phyloP scores from a whole-genome alignment of 306 rosid species.

The Cucurbita pepo region DNA sequence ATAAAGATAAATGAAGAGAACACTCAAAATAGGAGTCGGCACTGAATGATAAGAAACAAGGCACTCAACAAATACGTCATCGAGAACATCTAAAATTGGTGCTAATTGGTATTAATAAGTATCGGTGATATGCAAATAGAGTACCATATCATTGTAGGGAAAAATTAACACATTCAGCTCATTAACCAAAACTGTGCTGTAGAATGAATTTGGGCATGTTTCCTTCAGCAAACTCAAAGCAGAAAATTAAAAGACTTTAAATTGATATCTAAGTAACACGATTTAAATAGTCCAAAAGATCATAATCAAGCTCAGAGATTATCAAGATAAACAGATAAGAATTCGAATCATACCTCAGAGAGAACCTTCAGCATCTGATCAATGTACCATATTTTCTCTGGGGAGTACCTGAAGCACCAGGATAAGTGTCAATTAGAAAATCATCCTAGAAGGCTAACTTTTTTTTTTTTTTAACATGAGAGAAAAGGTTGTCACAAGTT shows the following conservation, averaged over 20 bases:
- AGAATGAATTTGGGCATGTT: background rate
- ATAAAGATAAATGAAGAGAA: background rate
- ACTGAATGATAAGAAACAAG: background rate
- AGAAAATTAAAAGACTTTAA: background rate
- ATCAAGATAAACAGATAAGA: background rate
- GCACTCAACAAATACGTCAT: background rate
- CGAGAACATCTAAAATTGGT: background rate
- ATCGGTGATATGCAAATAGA: background rate
- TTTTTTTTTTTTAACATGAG: background rate
- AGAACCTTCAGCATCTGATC: slow-evolving; percentile 99
- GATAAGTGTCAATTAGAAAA: slow-evolving; percentile 9
- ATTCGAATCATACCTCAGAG: slow-evolving; percentile 65
- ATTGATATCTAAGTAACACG: background rate
- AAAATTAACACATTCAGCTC: background rate
- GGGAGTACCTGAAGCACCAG: slow-evolving; percentile 71
- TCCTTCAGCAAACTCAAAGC: background rate
- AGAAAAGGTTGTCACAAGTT: background rate
- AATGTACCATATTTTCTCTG: slow-evolving; percentile 93
- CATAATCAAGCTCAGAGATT: background rate
- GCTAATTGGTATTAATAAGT: background rate
- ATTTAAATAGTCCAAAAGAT: background rate
- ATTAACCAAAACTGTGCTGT: background rate
- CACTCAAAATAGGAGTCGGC: background rate
- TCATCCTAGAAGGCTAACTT: background rate
- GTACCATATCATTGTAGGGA: background rate